Evolutionary conservation across 805 yeast genomes (phyloP).

Genomic region (Nakazawaea populi): DNA sequence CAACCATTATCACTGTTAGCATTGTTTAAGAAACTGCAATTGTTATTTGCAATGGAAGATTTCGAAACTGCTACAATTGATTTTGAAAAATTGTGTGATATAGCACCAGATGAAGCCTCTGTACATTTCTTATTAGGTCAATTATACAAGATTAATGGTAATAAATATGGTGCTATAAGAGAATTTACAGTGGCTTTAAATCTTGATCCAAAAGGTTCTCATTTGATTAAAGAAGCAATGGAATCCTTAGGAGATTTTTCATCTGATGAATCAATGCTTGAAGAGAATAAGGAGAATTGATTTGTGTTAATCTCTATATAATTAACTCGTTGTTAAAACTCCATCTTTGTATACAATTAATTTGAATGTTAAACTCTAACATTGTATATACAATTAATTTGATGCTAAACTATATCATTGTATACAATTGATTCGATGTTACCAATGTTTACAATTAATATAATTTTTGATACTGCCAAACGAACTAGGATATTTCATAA

Average conservation of each 20-base stretch:
- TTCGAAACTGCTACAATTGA: slow-evolving; percentile 68
- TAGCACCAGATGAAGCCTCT: slow-evolving; percentile 93
- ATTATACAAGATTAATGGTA: slow-evolving; percentile 68
- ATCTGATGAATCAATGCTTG: background rate
- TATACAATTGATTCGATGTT: too few species aligned
- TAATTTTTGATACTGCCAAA: too few species aligned
- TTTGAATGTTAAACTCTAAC: too few species aligned
- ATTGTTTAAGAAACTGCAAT: slow-evolving; percentile 81
- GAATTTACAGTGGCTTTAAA: slow-evolving; percentile 87
- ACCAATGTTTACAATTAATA: too few species aligned
- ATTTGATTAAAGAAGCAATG: slow-evolving; percentile 77
- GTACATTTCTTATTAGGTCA: slow-evolving; percentile 89
- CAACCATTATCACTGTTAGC: slow-evolving; percentile 87
- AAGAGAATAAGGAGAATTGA: slow-evolving; percentile 4
- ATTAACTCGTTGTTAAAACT: background rate
- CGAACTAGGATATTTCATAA: too few species aligned
- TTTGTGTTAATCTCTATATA: background rate
- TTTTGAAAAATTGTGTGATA: slow-evolving; percentile 62
- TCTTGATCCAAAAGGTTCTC: slow-evolving; percentile 89
- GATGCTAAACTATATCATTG: too few species aligned
- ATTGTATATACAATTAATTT: too few species aligned
- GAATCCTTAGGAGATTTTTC: slow-evolving; percentile 34
- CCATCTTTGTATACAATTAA: too few species aligned
- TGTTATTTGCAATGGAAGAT: slow-evolving; percentile 63
- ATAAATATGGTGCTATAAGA: slow-evolving; percentile 71